Evolutionary conservation across 345 rosid genomes (phyloP), one percentile per base, ranked within the genome.

Genomic region (Schrenkiella parvula): DNA sequence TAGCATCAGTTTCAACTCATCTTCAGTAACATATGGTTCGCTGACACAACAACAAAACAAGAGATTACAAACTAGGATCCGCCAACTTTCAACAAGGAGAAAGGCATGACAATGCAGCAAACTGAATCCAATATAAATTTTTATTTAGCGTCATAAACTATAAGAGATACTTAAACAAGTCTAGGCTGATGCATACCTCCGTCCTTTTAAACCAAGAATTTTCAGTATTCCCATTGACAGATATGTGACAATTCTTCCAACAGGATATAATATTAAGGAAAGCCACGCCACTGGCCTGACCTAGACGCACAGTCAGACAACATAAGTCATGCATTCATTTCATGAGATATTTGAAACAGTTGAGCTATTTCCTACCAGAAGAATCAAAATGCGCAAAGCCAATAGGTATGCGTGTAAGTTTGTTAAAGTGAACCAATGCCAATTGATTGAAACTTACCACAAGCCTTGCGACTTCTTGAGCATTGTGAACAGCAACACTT

Each of bases 241-340:
- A 77, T 80, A 89, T 65, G 99, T 91, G 69, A 87, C 96, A 72
- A 95, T 81, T 83, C 99, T 85, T 80, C 97, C 98, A 32, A 95
- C 98, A 37, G 97, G 99, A 79, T 95, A 95, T 62, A 95, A 78
- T 74, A 95, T 52, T 82, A 95, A 80, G 70, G 99, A 95, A 63
- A 95, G 97, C 97, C 99, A 95, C 41, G 99, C 97, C 79, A 95
- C 99, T 79, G 98, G 99, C 76, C 93, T 95, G 82, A 91, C 99
- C 99, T 95, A 86, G 79, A 91, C 53, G 66, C 73, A 84, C 78
- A 62, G 70, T 73, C 70, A 64, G 79, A 72, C 57, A 84, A 58
- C 46, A 78, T 70, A 78, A 72, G 75, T 79, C 61, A 80, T 71
- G 70, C 34, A 35, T 42, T 73, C 43, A 52, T 26, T 47, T 55